phyloP scores from a whole-genome alignment of 768 basidiomycete genomes.

The Candolleomyces eurysporus region DNA sequence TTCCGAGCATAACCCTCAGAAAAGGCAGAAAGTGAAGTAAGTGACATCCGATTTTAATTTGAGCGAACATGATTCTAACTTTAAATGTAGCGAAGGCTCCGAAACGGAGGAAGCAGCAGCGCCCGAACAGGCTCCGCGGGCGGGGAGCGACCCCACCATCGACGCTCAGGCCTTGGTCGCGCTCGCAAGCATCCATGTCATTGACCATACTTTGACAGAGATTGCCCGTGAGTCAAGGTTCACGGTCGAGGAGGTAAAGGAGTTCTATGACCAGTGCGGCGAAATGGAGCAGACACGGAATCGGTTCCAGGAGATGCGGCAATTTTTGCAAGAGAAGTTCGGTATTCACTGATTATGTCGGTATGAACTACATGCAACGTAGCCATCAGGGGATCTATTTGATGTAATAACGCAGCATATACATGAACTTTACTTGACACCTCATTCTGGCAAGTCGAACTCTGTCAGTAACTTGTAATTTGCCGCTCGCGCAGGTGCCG shows the following conservation, averaged over 20 bases:
- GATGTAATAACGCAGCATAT: not conserved
- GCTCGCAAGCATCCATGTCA: constrained; percentile 53
- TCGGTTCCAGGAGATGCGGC: constrained; percentile 70
- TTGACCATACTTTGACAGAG: constrained; percentile 61
- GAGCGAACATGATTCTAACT: not conserved
- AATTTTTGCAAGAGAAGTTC: constrained; percentile 40
- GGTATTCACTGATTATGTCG: not conserved
- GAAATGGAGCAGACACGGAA: constrained; percentile 65
- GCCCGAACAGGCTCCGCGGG: not conserved
- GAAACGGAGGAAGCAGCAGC: constrained; percentile 6
- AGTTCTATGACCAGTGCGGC: constrained; percentile 71
- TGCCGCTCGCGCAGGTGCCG: constrained; percentile 72
- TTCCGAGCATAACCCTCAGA: constrained; percentile 29
- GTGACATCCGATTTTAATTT: constrained; percentile 12
- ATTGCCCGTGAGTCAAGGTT: constrained; percentile 73
- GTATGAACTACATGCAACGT: not conserved
- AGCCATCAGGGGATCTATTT: not conserved
- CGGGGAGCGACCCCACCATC: constrained; percentile 6
- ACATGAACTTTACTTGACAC: not conserved
- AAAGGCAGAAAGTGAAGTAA: constrained; percentile 45
- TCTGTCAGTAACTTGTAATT: constrained; percentile 68
- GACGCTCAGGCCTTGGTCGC: constrained; percentile 30
- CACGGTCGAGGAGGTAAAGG: constrained; percentile 73
- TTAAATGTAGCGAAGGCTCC: constrained; percentile 7
- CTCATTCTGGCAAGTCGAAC: constrained; percentile 43